A percentile compares a stretch with the other conserved stretches of the same genome.
Conservation (phyloP, 768 basidiomycete species). For the Pisolithus tinctorius region DNA sequence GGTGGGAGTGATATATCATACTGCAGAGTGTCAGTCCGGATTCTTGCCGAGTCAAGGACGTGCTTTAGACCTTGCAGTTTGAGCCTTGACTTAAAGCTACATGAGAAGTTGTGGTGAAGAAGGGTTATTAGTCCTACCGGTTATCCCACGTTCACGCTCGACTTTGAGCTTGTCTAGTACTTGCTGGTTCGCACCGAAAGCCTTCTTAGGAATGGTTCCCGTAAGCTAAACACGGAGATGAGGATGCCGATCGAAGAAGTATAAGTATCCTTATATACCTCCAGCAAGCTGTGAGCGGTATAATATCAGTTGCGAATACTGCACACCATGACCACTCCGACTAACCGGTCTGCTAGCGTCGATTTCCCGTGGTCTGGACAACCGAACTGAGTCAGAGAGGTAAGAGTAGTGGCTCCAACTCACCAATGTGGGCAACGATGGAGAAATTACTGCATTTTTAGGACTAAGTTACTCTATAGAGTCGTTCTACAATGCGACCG, state of each 20-base stretch:
- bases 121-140: constrained; percentile 43
- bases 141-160: constrained; percentile 94
- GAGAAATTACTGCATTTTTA: constrained; percentile 69
- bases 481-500: constrained; percentile 1
- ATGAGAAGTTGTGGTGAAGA: background rate
- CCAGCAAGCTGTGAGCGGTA: constrained; percentile 50
- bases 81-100: constrained; percentile 71
- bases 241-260: background rate
- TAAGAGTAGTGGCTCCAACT: background rate
- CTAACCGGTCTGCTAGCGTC: constrained; percentile 80
- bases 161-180: constrained; percentile 94
- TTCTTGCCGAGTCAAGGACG: background rate
- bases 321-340: constrained; percentile 3
- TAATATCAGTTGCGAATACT: background rate
- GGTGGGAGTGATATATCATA: constrained; percentile 67
- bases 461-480: background rate
- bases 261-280: constrained; percentile 37
- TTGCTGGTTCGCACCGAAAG: constrained; percentile 68
- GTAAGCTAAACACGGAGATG: constrained; percentile 55
- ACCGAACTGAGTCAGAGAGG: constrained; percentile 4
- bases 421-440: constrained; percentile 94
- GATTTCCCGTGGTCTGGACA: constrained; percentile 92
- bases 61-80: constrained; percentile 72
- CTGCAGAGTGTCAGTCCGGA: constrained; percentile 31
- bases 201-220: constrained; percentile 69